Conservation (phyloP, 2,329 filamentous ascomycete genomes). For the Plectosphaerella plurivora region DNA sequence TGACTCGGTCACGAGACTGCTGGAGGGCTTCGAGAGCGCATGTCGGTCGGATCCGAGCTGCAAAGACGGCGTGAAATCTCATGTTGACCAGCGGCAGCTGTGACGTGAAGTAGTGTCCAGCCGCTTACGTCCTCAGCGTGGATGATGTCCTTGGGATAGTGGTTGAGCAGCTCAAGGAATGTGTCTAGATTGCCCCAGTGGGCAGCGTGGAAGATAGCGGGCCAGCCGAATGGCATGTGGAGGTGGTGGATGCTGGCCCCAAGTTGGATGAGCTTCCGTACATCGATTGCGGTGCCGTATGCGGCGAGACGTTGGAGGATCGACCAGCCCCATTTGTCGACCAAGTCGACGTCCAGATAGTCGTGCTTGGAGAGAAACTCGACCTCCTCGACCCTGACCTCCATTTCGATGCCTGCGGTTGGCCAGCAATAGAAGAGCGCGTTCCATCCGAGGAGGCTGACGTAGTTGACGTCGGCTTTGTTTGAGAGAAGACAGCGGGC, state of each 20-base stretch:
- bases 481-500: not conserved
- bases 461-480: not conserved
- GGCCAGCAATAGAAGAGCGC: not conserved
- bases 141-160: not conserved
- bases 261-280: not conserved
- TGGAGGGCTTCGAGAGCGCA: no score
- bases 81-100: not conserved
- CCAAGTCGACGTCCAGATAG: not conserved
- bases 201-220: not conserved
- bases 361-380: not conserved
- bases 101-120: not conserved
- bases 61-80: not conserved
- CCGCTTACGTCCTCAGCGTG: not conserved
- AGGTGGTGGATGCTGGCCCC: not conserved
- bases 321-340: conserved; percentile 2
- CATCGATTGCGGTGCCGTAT: not conserved
- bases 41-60: no score
- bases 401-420: not conserved
- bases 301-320: not conserved
- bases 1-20: no score
- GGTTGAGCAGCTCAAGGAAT: not conserved
- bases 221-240: not conserved
- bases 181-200: not conserved
- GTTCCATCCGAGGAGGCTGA: not conserved
- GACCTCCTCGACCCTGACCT: not conserved